phyloP scores from a whole-genome alignment of 768 basidiomycete genomes.

The Panaeolus papilionaceus region DNA sequence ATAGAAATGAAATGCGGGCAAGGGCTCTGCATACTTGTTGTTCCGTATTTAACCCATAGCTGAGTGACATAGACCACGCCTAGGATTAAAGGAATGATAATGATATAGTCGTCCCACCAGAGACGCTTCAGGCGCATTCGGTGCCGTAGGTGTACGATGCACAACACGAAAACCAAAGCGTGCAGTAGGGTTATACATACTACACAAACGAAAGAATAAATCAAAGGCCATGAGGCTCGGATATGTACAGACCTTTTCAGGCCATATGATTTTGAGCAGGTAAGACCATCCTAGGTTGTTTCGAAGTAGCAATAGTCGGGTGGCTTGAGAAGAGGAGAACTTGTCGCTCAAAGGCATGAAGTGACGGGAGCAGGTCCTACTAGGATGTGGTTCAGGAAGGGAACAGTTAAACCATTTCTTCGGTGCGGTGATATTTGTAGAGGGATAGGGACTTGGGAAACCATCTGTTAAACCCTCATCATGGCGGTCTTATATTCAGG shows the following conservation, averaged over 20 bases:
- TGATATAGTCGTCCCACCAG: conserved; percentile 35
- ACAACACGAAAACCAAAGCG: conserved; percentile 23
- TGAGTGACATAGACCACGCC: conserved; percentile 23
- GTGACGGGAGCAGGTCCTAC: background rate
- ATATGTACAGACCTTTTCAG: conserved; percentile 22
- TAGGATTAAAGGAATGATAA: conserved; percentile 23
- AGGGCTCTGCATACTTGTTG: conserved; percentile 15
- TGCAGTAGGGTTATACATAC: conserved; percentile 21
- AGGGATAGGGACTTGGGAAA: background rate
- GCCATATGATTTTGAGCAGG: conserved; percentile 19
- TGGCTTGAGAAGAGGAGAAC: no score
- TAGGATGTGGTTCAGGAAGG: background rate
- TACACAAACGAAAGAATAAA: background rate
- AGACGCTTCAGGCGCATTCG: conserved; percentile 23
- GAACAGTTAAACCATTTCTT: background rate
- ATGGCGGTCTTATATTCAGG: background rate
- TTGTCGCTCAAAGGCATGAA: no score
- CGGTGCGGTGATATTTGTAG: background rate
- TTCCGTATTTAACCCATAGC: conserved; percentile 24
- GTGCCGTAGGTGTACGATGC: conserved; percentile 26
- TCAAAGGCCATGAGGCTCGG: background rate
- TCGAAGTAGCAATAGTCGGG: no score
- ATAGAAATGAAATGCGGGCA: no score
- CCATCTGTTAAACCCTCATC: background rate
- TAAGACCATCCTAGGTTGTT: conserved; percentile 3